Conservation (phyloP, 2,329 filamentous ascomycete species). For the Phoma herbarum region DNA sequence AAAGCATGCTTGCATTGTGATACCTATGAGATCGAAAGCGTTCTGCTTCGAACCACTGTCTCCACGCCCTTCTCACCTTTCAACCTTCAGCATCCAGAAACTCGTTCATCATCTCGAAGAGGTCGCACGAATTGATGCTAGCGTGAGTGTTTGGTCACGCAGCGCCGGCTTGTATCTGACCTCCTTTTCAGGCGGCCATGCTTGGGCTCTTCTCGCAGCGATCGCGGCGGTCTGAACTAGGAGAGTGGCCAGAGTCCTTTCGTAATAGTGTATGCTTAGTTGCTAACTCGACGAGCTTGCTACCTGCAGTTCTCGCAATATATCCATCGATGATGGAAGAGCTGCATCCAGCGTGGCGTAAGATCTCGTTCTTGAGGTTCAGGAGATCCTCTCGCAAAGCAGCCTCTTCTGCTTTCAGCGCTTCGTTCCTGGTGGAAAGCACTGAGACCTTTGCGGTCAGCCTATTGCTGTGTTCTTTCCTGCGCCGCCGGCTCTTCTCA, state of each 20-base stretch:
- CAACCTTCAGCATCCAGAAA: neutral
- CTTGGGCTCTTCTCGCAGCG: neutral
- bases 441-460: neutral
- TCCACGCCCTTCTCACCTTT: neutral
- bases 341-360: neutral
- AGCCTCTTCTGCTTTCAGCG: neutral
- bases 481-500: neutral
- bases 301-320: neutral
- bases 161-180: neutral
- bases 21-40: neutral
- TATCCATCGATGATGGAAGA: neutral
- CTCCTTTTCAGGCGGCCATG: neutral
- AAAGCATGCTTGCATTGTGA: neutral
- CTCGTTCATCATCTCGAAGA: neutral
- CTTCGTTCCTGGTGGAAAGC: neutral
- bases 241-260: neutral
- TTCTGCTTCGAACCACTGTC: neutral
- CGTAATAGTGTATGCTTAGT: neutral
- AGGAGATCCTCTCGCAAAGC: neutral
- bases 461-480: neutral
- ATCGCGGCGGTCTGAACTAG: neutral
- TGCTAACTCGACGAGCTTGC: neutral
- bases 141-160: too few species aligned
- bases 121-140: neutral
- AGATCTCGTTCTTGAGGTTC: neutral